These are phyloP conservation scores for Hypoxylon sp. DNA, from an alignment of 2,329 filamentous ascomycete species.

Conservation along the genomic window DNA sequence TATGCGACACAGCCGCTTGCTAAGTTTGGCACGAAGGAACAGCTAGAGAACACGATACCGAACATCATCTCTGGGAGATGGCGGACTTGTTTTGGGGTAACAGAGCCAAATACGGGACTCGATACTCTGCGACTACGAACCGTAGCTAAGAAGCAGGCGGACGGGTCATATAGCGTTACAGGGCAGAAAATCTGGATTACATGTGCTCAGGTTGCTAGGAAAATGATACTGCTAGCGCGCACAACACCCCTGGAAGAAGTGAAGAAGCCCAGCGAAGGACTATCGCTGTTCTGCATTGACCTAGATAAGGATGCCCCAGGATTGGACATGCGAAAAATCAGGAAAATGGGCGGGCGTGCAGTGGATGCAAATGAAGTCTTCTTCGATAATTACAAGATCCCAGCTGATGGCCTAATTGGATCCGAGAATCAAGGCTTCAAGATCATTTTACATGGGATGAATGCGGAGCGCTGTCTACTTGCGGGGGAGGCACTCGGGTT, in stretches of 20 bases:
- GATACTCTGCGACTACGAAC: constrained; percentile 82
- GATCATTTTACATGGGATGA: constrained; percentile 84
- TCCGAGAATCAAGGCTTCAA: constrained; percentile 83
- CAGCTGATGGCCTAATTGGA: constrained; percentile 76
- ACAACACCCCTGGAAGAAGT: constrained; percentile 79
- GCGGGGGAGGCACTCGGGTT: constrained; percentile 85
- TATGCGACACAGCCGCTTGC: constrained; percentile 83
- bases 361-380: constrained; percentile 91
- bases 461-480: constrained; percentile 81
- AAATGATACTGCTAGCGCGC: constrained; percentile 86
- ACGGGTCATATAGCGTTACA: constrained; percentile 75
- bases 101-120: constrained; percentile 85
- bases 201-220: constrained; percentile 83
- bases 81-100: constrained; percentile 85
- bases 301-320: constrained; percentile 73
- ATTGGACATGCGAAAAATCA: constrained; percentile 79
- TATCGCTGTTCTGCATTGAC: constrained; percentile 86
- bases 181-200: constrained; percentile 95
- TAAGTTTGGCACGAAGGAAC: constrained; percentile 77
- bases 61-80: constrained; percentile 80
- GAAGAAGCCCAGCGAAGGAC: constrained; percentile 78
- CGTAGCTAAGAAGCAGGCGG: constrained; percentile 66
- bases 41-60: constrained; percentile 75
- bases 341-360: constrained; percentile 87
- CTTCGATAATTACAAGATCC: constrained; percentile 83